These are phyloP conservation scores for Chrysanthemum lavandulifolium DNA, from an alignment of 129 eudicot species.

Conservation along the genomic window DNA sequence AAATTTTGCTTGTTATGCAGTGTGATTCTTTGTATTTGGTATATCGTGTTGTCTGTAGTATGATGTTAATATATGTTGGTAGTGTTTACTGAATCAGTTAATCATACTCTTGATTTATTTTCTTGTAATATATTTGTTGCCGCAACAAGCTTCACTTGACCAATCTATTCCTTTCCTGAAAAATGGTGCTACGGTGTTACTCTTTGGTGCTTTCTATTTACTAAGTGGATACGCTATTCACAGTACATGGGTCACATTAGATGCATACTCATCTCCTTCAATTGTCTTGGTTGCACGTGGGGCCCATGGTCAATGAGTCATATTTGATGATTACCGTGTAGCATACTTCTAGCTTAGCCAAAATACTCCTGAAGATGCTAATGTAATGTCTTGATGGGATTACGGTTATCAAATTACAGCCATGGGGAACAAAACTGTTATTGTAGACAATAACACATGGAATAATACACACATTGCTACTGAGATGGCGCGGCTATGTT, in stretches of 20 bases:
- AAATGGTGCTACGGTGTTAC: slow-evolving; percentile 78
- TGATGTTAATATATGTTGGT: no score
- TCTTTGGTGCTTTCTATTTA: slow-evolving; percentile 77
- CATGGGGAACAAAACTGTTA: slow-evolving; percentile 90
- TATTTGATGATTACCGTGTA: slow-evolving; percentile 92
- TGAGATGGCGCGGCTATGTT: slow-evolving; percentile 93
- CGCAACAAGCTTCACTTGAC: slow-evolving; percentile 69
- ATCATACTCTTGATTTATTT: background rate
- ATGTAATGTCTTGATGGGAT: slow-evolving; percentile 95
- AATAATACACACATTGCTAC: slow-evolving; percentile 94
- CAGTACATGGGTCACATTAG: slow-evolving; percentile 91
- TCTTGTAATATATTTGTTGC: slow-evolving; percentile 15
- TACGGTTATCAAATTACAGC: slow-evolving; percentile 96
- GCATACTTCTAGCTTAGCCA: slow-evolving; percentile 91
- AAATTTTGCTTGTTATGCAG: no score
- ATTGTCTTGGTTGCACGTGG: slow-evolving; percentile 95
- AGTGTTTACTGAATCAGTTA: background rate
- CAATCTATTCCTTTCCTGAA: slow-evolving; percentile 73
- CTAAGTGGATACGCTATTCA: slow-evolving; percentile 85
- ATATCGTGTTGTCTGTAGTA: no score
- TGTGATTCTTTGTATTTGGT: no score
- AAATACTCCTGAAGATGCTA: slow-evolving; percentile 92
- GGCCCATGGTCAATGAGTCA: slow-evolving; percentile 73
- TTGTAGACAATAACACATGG: slow-evolving; percentile 72
- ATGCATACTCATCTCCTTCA: slow-evolving; percentile 98